phyloP scores from a whole-genome alignment of 2,329 filamentous ascomycete genomes.

The Epichloe festucae region DNA sequence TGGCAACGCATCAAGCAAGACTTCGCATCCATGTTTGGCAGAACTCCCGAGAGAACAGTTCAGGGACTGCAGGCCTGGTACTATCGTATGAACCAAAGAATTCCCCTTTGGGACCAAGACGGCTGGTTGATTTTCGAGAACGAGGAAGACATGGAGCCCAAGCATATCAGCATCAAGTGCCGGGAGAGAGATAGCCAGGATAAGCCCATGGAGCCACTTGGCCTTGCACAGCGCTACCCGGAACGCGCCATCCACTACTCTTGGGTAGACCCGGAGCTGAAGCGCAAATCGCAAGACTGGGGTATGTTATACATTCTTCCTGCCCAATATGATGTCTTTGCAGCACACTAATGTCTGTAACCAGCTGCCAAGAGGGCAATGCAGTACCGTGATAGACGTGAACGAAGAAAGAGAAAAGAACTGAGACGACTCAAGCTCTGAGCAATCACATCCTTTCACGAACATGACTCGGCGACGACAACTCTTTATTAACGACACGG shows the following conservation, averaged over 20 bases:
- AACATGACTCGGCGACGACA: slow-evolving; percentile 3
- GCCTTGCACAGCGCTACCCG: slow-evolving; percentile 30
- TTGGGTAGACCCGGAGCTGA: slow-evolving; percentile 29
- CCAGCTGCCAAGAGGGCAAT: slow-evolving; percentile 22
- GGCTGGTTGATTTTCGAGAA: slow-evolving; percentile 27
- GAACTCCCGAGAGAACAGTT: slow-evolving; percentile 24
- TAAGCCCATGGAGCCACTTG: slow-evolving; percentile 23
- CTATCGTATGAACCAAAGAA: slow-evolving; percentile 29
- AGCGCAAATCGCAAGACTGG: slow-evolving; percentile 24
- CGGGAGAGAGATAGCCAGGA: slow-evolving; percentile 24
- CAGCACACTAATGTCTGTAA: neutral
- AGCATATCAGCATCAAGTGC: slow-evolving; percentile 25
- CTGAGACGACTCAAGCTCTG: slow-evolving; percentile 23
- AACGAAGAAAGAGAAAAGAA: slow-evolving; percentile 26
- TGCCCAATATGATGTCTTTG: neutral
- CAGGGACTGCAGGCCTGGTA: slow-evolving; percentile 31
- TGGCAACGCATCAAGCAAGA: slow-evolving; percentile 28
- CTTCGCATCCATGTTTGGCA: slow-evolving; percentile 25
- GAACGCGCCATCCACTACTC: slow-evolving; percentile 32
- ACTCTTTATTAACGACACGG: slow-evolving; percentile 2
- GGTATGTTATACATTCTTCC: slow-evolving; percentile 20
- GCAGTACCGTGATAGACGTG: slow-evolving; percentile 24
- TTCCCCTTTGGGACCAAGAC: slow-evolving; percentile 27
- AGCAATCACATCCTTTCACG: neutral
- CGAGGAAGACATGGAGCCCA: slow-evolving; percentile 25